Evolutionary conservation across 2,329 filamentous ascomycete species (phyloP).

Genomic region (Fusarium euwallaceae): DNA sequence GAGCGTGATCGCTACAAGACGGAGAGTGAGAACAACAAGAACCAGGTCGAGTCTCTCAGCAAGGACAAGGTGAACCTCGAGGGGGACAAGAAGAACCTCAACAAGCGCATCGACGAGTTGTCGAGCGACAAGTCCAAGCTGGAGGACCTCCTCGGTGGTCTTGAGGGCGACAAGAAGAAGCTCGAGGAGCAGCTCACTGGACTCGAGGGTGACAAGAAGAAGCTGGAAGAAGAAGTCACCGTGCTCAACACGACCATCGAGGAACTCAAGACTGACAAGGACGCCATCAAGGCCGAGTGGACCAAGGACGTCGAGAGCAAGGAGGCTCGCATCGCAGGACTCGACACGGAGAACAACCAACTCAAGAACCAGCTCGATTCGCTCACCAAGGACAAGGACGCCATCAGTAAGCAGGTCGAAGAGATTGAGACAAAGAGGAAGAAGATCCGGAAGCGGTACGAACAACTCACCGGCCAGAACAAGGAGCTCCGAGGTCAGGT

Average conservation of each 20-base stretch:
- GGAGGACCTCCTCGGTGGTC: conserved; percentile 35
- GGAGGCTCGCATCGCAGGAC: conserved; percentile 38
- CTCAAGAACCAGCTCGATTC: conserved; percentile 43
- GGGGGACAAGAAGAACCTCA: conserved; percentile 41
- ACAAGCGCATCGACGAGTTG: conserved; percentile 33
- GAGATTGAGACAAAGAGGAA: conserved; percentile 42
- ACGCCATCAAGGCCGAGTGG: conserved; percentile 36
- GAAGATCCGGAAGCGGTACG: conserved; percentile 43
- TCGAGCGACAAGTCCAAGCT: conserved; percentile 33
- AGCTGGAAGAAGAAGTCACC: conserved; percentile 36
- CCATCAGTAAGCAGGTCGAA: conserved; percentile 35
- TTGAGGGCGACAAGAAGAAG: conserved; percentile 39
- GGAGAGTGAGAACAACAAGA: conserved; percentile 35
- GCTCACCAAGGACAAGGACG: conserved; percentile 43
- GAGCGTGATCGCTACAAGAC: conserved; percentile 41
- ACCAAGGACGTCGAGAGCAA: conserved; percentile 42
- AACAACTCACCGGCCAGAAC: conserved; percentile 36
- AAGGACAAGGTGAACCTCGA: conserved; percentile 41
- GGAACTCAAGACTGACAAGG: conserved; percentile 40
- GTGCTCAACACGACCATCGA: conserved; percentile 40
- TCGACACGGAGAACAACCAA: conserved; percentile 41
- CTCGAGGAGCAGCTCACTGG: conserved; percentile 17
- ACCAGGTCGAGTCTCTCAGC: conserved; percentile 36
- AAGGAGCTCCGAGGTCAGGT: conserved; percentile 38
- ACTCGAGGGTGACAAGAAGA: conserved; percentile 30